A percentile compares a stretch with the other conserved stretches of the same genome.
These are phyloP conservation scores for Colletotrichum incanum DNA, from an alignment of 2,329 filamentous ascomycete species.

Conservation along the genomic window DNA sequence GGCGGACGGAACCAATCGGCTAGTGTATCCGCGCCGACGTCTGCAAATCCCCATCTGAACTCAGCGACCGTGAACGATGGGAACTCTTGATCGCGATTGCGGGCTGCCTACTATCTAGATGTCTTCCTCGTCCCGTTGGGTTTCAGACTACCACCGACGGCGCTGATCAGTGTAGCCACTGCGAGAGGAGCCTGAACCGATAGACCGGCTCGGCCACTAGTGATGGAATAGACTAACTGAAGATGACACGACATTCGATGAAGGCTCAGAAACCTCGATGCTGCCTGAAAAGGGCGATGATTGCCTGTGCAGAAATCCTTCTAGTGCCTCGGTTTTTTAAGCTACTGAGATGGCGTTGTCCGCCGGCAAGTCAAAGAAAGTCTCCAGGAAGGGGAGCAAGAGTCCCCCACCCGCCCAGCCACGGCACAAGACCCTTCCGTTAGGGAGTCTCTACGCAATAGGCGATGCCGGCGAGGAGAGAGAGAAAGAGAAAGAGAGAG, in stretches of 20 bases:
- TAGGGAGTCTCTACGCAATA: conserved; percentile 6
- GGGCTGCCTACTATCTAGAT: not conserved
- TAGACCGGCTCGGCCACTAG: conserved; percentile 28
- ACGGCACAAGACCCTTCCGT: not conserved
- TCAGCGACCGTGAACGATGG: conserved; percentile 3
- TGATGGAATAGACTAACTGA: not conserved
- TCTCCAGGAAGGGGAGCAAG: conserved; percentile 4
- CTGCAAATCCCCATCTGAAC: conserved; percentile 12
- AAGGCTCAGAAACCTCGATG: conserved; percentile 25
- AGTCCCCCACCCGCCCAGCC: not conserved
- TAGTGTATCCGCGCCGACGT: conserved; percentile 1
- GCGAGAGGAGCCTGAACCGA: conserved; percentile 28
- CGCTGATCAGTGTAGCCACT: not conserved
- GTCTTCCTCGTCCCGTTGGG: not conserved
- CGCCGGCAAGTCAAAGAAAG: conserved; percentile 2
- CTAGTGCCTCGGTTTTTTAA: not conserved
- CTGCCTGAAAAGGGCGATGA: conserved; percentile 24
- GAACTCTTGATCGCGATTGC: conserved; percentile 1
- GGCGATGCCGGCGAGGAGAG: not conserved
- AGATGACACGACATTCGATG: conserved; percentile 5
- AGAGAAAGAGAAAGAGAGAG: too few relatives aligned
- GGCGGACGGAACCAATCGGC: not conserved
- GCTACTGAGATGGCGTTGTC: conserved; percentile 8
- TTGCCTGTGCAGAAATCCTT: conserved; percentile 7
- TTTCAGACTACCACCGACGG: not conserved